phyloP scores from a whole-genome alignment of 129 eudicot genomes.

The Flaveria trinervia region DNA sequence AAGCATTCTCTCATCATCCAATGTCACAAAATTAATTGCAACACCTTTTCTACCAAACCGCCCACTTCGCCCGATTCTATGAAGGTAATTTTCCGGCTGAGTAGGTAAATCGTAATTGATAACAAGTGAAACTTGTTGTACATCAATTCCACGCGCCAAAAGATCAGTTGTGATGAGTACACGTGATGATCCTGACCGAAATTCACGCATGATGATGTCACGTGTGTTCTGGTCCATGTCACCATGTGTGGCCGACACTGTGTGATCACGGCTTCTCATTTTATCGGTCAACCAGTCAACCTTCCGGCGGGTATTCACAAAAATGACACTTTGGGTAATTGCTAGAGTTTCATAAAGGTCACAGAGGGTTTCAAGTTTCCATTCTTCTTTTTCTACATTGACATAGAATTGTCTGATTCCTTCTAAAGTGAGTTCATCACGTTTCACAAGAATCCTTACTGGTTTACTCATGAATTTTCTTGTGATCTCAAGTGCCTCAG shows the following conservation, averaged over 20 bases:
- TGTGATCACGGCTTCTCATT: slow-evolving; percentile 50
- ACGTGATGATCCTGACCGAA: slow-evolving; percentile 42
- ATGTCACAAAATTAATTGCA: slow-evolving; percentile 43
- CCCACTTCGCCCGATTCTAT: slow-evolving; percentile 49
- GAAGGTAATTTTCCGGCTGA: slow-evolving; percentile 50
- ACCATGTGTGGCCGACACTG: slow-evolving; percentile 72
- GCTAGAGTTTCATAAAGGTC: slow-evolving; percentile 63
- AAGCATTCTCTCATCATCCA: slow-evolving; percentile 47
- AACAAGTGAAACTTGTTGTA: slow-evolving; percentile 48
- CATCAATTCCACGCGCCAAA: slow-evolving; percentile 42
- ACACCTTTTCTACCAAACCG: slow-evolving; percentile 53
- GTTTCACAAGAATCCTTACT: slow-evolving; percentile 34
- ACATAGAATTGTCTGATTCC: slow-evolving; percentile 33
- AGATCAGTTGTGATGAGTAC: slow-evolving; percentile 43
- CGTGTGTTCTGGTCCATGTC: slow-evolving; percentile 59
- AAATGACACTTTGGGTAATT: slow-evolving; percentile 55
- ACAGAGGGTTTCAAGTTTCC: slow-evolving; percentile 31
- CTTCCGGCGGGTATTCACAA: slow-evolving; percentile 46
- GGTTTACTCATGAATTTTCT: slow-evolving; percentile 41
- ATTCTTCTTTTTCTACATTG: slow-evolving; percentile 28
- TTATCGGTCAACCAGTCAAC: slow-evolving; percentile 55
- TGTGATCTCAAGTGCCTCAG: slow-evolving; percentile 48
- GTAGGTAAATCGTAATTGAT: slow-evolving; percentile 48
- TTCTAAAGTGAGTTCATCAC: slow-evolving; percentile 36
- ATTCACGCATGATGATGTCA: slow-evolving; percentile 53